Evolutionary conservation across 2,329 filamentous ascomycete genomes (phyloP).

Genomic region (Dichotomopilus funicola): DNA sequence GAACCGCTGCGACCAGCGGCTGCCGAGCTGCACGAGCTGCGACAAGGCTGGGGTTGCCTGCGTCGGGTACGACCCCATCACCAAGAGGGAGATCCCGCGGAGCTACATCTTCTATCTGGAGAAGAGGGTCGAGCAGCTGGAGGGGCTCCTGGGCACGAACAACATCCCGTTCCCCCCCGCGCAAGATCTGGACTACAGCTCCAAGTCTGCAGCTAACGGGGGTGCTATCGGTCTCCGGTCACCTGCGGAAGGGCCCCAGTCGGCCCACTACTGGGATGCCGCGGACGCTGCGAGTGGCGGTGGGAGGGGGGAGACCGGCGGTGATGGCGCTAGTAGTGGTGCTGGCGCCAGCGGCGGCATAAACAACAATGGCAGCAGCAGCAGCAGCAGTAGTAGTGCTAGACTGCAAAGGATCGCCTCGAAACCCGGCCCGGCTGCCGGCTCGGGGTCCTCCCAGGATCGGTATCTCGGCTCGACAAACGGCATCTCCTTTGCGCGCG

Average conservation of each 20-base stretch:
- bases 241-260: constrained; percentile 30
- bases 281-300: constrained; percentile 14
- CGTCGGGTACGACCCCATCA: constrained; percentile 93
- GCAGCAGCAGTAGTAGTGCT: constrained; percentile 47
- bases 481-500: constrained; percentile 87
- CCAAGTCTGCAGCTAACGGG: constrained; percentile 39
- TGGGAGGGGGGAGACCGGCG: too few relatives aligned
- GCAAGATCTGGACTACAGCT: constrained; percentile 59
- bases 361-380: constrained; percentile 45
- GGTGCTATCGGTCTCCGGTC: constrained; percentile 25
- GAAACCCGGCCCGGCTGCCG: constrained; percentile 34
- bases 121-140: constrained; percentile 75
- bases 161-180: constrained; percentile 67
- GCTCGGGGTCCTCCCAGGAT: constrained; percentile 59
- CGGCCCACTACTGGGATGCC: constrained; percentile 27
- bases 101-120: constrained; percentile 96
- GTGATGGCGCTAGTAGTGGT: neutral
- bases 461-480: constrained; percentile 78
- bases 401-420: constrained; percentile 61
- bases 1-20: constrained; percentile 88
- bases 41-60: constrained; percentile 89
- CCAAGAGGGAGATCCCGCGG: constrained; percentile 88
- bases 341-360: constrained; percentile 8
- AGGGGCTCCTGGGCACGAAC: constrained; percentile 64
- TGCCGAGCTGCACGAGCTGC: constrained; percentile 86